Evolutionary conservation across 768 basidiomycete genomes (phyloP).

Genomic region (Porpolomopsis calyptriformis): DNA sequence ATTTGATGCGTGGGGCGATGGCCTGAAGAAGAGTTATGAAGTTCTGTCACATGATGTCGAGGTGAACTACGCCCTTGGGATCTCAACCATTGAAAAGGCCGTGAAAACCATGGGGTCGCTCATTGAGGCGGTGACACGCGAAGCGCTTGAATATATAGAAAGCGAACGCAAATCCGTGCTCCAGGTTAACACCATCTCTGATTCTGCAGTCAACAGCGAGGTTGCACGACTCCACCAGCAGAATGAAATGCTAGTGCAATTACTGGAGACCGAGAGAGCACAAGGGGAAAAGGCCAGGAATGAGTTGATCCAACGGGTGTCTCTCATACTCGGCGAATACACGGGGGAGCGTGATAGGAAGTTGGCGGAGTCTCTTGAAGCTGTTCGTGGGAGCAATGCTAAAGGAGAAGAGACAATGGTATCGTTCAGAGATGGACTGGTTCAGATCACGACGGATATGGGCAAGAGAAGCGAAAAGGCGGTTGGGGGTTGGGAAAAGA

Average conservation of each 20-base stretch:
- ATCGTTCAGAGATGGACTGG: constrained; percentile 39
- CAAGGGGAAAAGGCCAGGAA: constrained; percentile 61
- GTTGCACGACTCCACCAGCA: constrained; percentile 56
- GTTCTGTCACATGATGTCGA: constrained; percentile 38
- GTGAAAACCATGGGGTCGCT: constrained; percentile 48
- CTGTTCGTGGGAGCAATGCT: constrained; percentile 44
- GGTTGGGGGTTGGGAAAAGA: constrained; percentile 31
- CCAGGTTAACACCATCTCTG: constrained; percentile 39
- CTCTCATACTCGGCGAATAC: constrained; percentile 61
- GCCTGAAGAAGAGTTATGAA: constrained; percentile 39
- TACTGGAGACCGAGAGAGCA: constrained; percentile 56
- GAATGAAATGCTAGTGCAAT: constrained; percentile 49
- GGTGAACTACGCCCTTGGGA: constrained; percentile 32
- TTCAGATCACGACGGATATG: constrained; percentile 32
- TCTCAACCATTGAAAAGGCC: constrained; percentile 43
- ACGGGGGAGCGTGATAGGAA: constrained; percentile 56
- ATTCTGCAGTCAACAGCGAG: constrained; percentile 39
- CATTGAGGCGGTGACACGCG: constrained; percentile 48
- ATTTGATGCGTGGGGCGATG: constrained; percentile 46
- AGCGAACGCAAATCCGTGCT: constrained; percentile 41
- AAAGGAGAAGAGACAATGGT: constrained; percentile 42
- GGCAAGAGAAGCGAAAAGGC: constrained; percentile 33
- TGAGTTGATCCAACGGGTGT: constrained; percentile 66
- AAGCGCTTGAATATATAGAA: constrained; percentile 46
- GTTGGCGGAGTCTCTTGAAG: constrained; percentile 45